Evolutionary conservation across 1,284 basidiomycete species (phyloP), one percentile per base, ranked within the genome.

Genomic region (Trametes versicolor): DNA sequence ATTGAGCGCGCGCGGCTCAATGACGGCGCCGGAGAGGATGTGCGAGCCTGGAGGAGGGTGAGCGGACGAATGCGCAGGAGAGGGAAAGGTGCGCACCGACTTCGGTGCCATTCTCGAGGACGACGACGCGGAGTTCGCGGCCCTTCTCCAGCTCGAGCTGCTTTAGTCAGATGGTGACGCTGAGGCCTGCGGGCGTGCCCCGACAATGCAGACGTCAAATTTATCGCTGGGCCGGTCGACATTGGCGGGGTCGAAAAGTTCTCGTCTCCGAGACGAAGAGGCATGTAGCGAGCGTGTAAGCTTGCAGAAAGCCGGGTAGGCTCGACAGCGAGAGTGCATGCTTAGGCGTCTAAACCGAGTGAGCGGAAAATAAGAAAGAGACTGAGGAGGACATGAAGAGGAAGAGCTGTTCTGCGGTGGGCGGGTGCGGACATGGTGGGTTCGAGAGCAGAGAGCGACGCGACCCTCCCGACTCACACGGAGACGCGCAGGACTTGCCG

Each of bases 151-250:
- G 82, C 74, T 97, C 95, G 49, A 98, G 88, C 80, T 99, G 97
- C 82, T 98, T 98, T 63, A 99, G 83, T 37, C 94, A 87, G 73
- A 99, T 99, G 4, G 97, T 97, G n/a, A 97, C 97, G 72, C 91
- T 93, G 64, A 99, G 86, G 37, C 98, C 97, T 0, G 97, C 96
- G 3, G 97, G 97, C 1, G 97, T 97, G 88, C 97, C 25, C 97
- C 97, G 67, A 99, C 96, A 73, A 99, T 98, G 77, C 96, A 96
- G 39, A 99, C 96, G n/a, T n/a, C 97, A 54, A 96, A 96, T 68
- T 97, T 90, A 74, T 97, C 96, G 61, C 90, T 86, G 25, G 88
- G 87, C 13, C 96, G 87, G 70, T 97, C 93, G 32, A 95, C 83
- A 50, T 73, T 75, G 36, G 70, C 72, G 5, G 83, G 82, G 67